A percentile compares a stretch with the other conserved stretches of the same genome.
These are phyloP conservation scores for Raphidocelis subcapitata DNA, from an alignment of 139 green algal species.

Conservation along the genomic window DNA sequence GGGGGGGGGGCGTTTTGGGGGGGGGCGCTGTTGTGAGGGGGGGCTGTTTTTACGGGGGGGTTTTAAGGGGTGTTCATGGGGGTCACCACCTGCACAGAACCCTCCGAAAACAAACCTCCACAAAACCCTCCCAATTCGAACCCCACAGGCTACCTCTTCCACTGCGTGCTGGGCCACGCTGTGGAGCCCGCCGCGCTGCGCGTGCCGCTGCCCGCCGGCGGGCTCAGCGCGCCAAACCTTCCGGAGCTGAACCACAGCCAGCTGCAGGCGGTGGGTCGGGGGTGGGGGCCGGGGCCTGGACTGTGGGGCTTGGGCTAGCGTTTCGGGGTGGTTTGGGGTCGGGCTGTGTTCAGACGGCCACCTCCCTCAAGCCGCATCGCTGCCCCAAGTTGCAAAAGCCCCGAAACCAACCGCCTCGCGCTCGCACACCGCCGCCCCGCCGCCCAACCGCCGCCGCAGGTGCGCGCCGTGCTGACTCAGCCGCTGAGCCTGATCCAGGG, in stretches of 20 bases:
- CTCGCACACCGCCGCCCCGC: slow-evolving; percentile 3
- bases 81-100: background rate
- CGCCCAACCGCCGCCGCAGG: slow-evolving; percentile 40
- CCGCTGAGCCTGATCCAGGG: slow-evolving; percentile 83
- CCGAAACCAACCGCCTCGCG: too few species aligned
- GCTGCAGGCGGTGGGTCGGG: slow-evolving; percentile 39
- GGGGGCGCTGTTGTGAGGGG: too few species aligned
- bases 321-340: too few species aligned
- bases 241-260: slow-evolving; percentile 96
- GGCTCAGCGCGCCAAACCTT: slow-evolving; percentile 80
- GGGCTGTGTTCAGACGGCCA: too few species aligned
- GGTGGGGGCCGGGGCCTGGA: too few species aligned
- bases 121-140: too few species aligned
- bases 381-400: too few species aligned
- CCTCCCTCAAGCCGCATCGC: too few species aligned
- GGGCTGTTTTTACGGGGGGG: background rate
- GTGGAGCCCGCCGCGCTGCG: slow-evolving; percentile 49
- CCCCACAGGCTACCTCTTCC: slow-evolving; percentile 73
- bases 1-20: too few species aligned
- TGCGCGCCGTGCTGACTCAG: slow-evolving; percentile 77
- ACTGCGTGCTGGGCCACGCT: slow-evolving; percentile 84
- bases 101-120: slow-evolving; percentile 8
- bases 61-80: background rate
- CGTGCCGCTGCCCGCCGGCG: slow-evolving; percentile 45
- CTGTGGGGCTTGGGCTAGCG: too few species aligned